These are phyloP conservation scores for Dioszegia hungarica DNA, from an alignment of 768 basidiomycete species.

Conservation along the genomic window DNA sequence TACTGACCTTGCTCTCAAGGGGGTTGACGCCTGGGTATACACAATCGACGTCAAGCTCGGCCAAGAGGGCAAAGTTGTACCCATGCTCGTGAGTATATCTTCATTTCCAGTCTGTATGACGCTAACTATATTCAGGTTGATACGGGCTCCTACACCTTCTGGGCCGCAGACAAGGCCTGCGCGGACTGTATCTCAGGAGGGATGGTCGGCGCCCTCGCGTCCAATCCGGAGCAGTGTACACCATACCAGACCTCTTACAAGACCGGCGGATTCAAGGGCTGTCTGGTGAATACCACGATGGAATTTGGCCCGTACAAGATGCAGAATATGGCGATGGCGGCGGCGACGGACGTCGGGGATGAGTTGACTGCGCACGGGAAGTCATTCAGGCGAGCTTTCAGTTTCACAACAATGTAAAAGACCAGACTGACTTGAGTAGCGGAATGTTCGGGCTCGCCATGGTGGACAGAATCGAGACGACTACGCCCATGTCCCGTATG, in stretches of 20 bases:
- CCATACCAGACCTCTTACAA: background rate
- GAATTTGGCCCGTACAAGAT: slow-evolving; percentile 8
- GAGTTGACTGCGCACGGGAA: background rate
- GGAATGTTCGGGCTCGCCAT: slow-evolving; percentile 9
- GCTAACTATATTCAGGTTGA: background rate
- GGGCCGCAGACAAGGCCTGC: background rate
- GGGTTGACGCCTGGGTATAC: slow-evolving; percentile 1
- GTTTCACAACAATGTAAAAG: background rate
- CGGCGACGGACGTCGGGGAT: background rate
- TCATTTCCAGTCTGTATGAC: background rate
- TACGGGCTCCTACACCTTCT: slow-evolving; percentile 4
- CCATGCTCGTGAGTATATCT: slow-evolving; percentile 1
- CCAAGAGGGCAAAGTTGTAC: background rate
- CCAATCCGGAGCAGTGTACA: background rate
- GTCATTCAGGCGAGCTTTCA: background rate
- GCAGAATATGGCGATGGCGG: background rate
- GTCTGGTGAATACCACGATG: background rate
- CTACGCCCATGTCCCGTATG: slow-evolving; percentile 5
- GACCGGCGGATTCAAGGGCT: slow-evolving; percentile 1
- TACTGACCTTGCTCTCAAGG: background rate
- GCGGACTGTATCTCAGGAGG: background rate
- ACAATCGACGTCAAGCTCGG: slow-evolving; percentile 6
- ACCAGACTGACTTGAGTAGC: background rate
- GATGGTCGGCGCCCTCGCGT: slow-evolving; percentile 2
- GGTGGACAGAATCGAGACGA: background rate